phyloP scores from a whole-genome alignment of 2,329 filamentous ascomycete genomes.

The Penicillium oxalicum region DNA sequence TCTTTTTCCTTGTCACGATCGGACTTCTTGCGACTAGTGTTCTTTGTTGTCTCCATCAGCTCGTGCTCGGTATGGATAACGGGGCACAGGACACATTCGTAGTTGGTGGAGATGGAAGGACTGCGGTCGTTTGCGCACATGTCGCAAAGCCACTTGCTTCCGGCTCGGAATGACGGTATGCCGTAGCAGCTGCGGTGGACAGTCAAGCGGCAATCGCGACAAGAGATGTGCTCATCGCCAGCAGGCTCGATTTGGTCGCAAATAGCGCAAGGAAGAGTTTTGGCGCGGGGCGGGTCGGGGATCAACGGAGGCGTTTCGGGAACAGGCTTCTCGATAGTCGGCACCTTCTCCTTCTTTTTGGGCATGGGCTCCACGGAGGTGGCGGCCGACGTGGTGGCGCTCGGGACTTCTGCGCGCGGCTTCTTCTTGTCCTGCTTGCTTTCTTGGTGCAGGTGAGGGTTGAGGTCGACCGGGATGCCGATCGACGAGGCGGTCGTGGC shows the following conservation, averaged over 20 bases:
- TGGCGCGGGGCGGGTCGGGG: conserved; percentile 73
- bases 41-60: conserved; percentile 74
- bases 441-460: conserved; percentile 27
- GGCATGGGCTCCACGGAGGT: conserved; percentile 44
- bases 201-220: conserved; percentile 80
- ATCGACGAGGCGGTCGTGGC: conserved; percentile 41
- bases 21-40: conserved; percentile 78
- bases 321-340: conserved; percentile 50
- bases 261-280: conserved; percentile 74
- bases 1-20: conserved; percentile 90
- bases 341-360: conserved; percentile 64
- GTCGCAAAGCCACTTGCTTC: conserved; percentile 87
- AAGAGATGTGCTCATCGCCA: conserved; percentile 68
- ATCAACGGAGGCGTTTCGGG: conserved; percentile 56
- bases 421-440: conserved; percentile 53
- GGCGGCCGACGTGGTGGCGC: conserved; percentile 42
- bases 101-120: conserved; percentile 85
- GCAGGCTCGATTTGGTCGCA: conserved; percentile 68
- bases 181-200: conserved; percentile 93
- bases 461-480: conserved; percentile 36
- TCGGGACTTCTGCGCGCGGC: conserved; percentile 48
- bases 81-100: conserved; percentile 89
- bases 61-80: conserved; percentile 75
- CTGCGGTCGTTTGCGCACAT: conserved; percentile 93
- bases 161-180: conserved; percentile 61